Percentiles rank a stretch among this genome's conserved stretches.
These are phyloP conservation scores for Cladophialophora immunda DNA, from an alignment of 2,329 filamentous ascomycete genomes.

Conservation along the genomic window DNA sequence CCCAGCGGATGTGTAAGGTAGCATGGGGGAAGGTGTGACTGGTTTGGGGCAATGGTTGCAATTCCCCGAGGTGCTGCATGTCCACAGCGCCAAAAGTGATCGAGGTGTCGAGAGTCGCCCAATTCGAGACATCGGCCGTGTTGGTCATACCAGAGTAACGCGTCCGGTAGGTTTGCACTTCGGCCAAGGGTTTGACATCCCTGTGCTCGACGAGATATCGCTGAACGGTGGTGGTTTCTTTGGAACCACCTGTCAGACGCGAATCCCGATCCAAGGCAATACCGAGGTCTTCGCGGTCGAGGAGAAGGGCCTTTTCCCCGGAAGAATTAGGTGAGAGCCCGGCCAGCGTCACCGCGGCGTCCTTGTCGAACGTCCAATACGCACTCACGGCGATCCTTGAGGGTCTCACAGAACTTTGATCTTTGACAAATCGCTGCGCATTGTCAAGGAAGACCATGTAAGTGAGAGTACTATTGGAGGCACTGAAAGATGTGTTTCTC, in stretches of 20 bases:
- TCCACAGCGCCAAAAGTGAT: slow-evolving; percentile 48
- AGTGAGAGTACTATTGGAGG: slow-evolving; percentile 43
- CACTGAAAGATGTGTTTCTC: slow-evolving; percentile 5
- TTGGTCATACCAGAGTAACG: slow-evolving; percentile 60
- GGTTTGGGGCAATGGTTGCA: slow-evolving; percentile 41
- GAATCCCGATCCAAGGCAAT: slow-evolving; percentile 30
- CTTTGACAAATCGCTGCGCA: slow-evolving; percentile 53
- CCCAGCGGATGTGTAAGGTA: slow-evolving; percentile 59
- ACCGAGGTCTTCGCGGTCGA: slow-evolving; percentile 37
- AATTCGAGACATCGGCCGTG: slow-evolving; percentile 51
- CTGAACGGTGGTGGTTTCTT: slow-evolving; percentile 30
- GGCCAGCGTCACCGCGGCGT: slow-evolving; percentile 43
- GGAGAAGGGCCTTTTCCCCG: slow-evolving; percentile 25
- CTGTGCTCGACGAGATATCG: slow-evolving; percentile 55
- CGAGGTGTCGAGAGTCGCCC: slow-evolving; percentile 59
- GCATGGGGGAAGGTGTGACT: slow-evolving; percentile 58
- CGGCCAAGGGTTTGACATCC: slow-evolving; percentile 57
- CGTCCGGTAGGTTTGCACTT: slow-evolving; percentile 55
- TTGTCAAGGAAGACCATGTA: slow-evolving; percentile 59
- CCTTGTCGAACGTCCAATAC: slow-evolving; percentile 35
- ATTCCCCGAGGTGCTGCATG: slow-evolving; percentile 20
- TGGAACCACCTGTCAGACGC: slow-evolving; percentile 13
- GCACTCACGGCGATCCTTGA: slow-evolving; percentile 41
- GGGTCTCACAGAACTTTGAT: slow-evolving; percentile 33
- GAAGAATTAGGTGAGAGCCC: slow-evolving; percentile 35